Conservation (phyloP, 2,329 filamentous ascomycete genomes). For the Helicocarpus griseus region DNA sequence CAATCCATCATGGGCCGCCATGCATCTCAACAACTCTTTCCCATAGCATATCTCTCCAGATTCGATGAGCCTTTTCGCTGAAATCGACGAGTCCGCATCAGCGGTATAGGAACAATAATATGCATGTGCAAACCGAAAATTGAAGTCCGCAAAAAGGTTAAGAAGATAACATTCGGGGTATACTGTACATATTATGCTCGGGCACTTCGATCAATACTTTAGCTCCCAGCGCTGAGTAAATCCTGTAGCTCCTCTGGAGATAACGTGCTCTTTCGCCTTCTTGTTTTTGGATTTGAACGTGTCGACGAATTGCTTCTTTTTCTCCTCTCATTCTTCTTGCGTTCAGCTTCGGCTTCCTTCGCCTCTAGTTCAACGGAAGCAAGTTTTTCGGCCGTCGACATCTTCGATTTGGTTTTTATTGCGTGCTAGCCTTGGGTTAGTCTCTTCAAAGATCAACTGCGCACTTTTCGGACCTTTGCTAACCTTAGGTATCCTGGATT, state of each 20-base stretch:
- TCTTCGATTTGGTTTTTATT: constrained; percentile 13
- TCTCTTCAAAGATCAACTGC: background rate
- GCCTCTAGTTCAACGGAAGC: constrained; percentile 35
- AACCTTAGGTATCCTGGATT: constrained; percentile 23
- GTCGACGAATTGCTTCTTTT: constrained; percentile 23
- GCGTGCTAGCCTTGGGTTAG: constrained; percentile 9
- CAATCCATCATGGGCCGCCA: background rate
- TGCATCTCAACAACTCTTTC: background rate
- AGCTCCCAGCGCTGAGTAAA: background rate
- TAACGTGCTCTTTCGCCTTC: constrained; percentile 17
- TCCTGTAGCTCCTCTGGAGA: constrained; percentile 8
- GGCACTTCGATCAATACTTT: background rate
- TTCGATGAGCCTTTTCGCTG: background rate
- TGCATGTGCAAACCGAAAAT: background rate
- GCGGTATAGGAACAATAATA: background rate
- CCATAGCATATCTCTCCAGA: background rate
- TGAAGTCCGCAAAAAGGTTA: background rate
- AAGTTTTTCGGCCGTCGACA: constrained; percentile 35
- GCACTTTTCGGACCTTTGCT: constrained; percentile 6
- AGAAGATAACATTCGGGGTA: background rate
- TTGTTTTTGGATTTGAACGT: constrained; percentile 18
- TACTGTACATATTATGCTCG: background rate
- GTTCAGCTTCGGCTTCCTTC: constrained; percentile 25
- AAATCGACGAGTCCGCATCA: background rate
- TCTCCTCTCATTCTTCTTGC: constrained; percentile 25